Evolutionary conservation across 192 early-diverging fungal genomes (phyloP), one percentile per base, ranked within the genome.

Genomic region (Coemansia sp.): DNA sequence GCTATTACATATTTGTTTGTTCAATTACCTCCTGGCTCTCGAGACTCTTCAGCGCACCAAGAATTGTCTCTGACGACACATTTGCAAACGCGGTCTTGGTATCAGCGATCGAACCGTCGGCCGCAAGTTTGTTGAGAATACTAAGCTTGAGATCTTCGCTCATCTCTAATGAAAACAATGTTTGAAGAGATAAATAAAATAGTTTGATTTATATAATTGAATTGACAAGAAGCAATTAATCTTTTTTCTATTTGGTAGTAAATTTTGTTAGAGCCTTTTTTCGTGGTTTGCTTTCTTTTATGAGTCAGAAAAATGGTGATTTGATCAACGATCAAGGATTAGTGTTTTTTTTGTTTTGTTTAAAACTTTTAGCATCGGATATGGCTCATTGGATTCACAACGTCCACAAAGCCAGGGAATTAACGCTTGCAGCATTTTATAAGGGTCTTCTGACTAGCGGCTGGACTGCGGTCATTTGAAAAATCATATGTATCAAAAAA

Each of bases 21-120:
- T 33, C n/a, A 36, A 67, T 55, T 88, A 97, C 93, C 80, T 96
- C 93, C 74, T 93, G 89, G 75, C 86, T 88, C 67, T 87, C 85
- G 45, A 98, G 86, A 54, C 84, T 87, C 78, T 95, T 96, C 54
- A 98, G 84, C 11, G 91, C 91, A 61, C 92, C 94, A 33, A 94
- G 83, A 34, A 96, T 92, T 88, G 61, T 90, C 87, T 71, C 83
- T 20, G 85, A 48, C 2, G 83, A 59, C 38, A 86, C 90, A 75
- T 87, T 83, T 38, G 79, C 67, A 61, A 73, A 78, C 50, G 94
- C 75, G 0, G 76, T 77, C n/a, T 82, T 83, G 6, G 92, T 87
- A 83, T 94, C 85, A 48, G 77, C 73, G 72, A 97, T 94, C 20
- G 72, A 64, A 40, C 87, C 87, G 42, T 88, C 77, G 40, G 82